Base-by-base conservation (phyloP, 805 yeast species). In the Barnettozyma sucrosica region DNA sequence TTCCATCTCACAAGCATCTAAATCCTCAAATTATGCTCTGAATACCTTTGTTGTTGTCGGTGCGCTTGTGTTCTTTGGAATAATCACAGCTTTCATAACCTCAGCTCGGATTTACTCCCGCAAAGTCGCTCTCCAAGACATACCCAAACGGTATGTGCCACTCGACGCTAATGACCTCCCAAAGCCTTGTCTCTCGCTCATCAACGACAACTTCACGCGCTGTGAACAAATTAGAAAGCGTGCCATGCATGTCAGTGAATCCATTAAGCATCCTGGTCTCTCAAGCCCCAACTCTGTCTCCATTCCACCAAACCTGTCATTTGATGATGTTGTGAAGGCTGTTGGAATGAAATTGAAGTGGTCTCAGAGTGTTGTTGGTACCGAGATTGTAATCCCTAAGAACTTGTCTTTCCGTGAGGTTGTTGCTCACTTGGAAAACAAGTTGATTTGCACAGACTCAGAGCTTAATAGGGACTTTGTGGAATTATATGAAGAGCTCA, bases 11-110 rank as follows among this genome's bases (percentile, higher is more conserved):
- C 82, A 77, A 57, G 77, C 81, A 6, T 69, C 77, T 1, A 76
- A 79, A 54, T 72, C 83, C 1, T 70, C 79, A 3, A 69, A 78
- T 50, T 79, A 85, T 55, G 93, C 87, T 1, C 70, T 87, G 62
- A 88, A 89, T 61, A 79, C 92, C 3, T 83, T 90, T 52, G 87
- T 90, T 50, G 87, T 89, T 19, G 79, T 86, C 7, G 77, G 81
- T 40, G 88, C 85, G 7, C 73, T 86, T 56, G 87, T 81, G 3
- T 66, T 79, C 1, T 80, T 86, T 52, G 68, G 80, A 1, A 49
- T 83, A 0, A 55, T 75, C 7, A 66, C 80, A 4, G 52, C 81
- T 0, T 51, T 79, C 1, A 62, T 85, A 18, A 78, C 80, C 53
- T 66, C 84, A 19, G 67, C 78, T 34, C 72, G 98, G 47, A 67